Evolutionary conservation across 2,329 filamentous ascomycete genomes (phyloP), one percentile per base, ranked within the genome.

Genomic region (Domatiomyces globalis): DNA sequence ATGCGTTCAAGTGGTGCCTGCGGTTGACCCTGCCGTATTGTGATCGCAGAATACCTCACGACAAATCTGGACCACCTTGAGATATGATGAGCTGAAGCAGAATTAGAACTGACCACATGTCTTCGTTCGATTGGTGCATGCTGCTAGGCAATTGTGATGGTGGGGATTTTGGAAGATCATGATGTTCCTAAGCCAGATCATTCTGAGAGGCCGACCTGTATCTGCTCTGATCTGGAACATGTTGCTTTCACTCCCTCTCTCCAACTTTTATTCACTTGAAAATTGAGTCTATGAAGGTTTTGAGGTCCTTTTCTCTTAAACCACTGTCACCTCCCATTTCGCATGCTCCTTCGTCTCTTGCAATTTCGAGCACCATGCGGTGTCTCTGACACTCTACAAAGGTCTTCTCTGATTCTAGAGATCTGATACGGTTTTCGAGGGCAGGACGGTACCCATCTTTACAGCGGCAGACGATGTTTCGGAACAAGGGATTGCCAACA

Each of bases 231-330:
- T 15, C 33, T 39, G 33, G 33, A 15, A 15, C 33, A 39, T 10
- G 33, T 15, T 39, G 2, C 33, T 10, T 39, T 39, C 33, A 39
- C 33, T 3, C 33, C 33, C 4, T 39, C 33, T 39, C 8, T 39
- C 33, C 33, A 39, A 39, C 4, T 39, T 39, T 15, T 15, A 39
- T 39, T 39, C 33, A 39, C 33, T 77, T 73, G 67, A 61, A 82
- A 62, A 70, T 86, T 3, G 65, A 66, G 50, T 66, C 66, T 9
- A 81, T 62, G 51, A 81, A 77, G 27, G 80, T 76, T 56, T 79
- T 74, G 45, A 81, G 59, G 54, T 81, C 87, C 56, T 95, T 70
- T 33, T 39, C 33, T 39, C 33, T 5, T 39, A 15, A 39, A 15
- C 33, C 12, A 39, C 33, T 39, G 29, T 33, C 10, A 10, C 12